These are phyloP conservation scores for Melaleuca alternifolia DNA, from an alignment of 345 rosid species.

Conservation along the genomic window DNA sequence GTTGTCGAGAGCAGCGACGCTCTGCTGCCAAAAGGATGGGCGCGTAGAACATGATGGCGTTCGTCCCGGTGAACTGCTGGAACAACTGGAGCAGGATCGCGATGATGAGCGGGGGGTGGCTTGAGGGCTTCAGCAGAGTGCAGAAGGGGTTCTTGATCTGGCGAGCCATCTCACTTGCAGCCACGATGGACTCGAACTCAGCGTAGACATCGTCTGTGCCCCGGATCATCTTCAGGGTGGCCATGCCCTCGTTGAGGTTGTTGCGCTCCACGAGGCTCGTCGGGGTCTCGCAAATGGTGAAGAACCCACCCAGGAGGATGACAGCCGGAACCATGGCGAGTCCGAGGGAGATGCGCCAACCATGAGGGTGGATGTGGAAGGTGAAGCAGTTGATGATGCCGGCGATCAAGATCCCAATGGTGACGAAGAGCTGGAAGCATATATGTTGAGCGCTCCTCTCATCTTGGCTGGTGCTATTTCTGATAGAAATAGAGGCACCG, in stretches of 20 bases:
- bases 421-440: slow-evolving; percentile 56
- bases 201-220: slow-evolving; percentile 16
- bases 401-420: slow-evolving; percentile 57
- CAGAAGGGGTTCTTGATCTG: slow-evolving; percentile 31
- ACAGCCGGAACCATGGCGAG: slow-evolving; percentile 30
- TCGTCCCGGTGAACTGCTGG: slow-evolving; percentile 33
- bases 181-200: slow-evolving; percentile 16
- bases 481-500: slow-evolving; percentile 37
- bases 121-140: slow-evolving; percentile 19
- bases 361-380: slow-evolving; percentile 16
- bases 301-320: slow-evolving; percentile 30
- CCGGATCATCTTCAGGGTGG: slow-evolving; percentile 28
- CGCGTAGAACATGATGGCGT: slow-evolving; percentile 42
- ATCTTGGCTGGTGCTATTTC: slow-evolving; percentile 33
- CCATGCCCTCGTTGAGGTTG: slow-evolving; percentile 29
- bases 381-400: slow-evolving; percentile 32
- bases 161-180: slow-evolving; percentile 21
- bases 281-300: slow-evolving; percentile 44
- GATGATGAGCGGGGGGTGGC: slow-evolving; percentile 23
- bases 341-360: slow-evolving; percentile 31
- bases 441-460: slow-evolving; percentile 37
- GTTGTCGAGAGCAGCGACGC: slow-evolving; percentile 53
- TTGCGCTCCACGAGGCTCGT: slow-evolving; percentile 47
- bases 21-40: slow-evolving; percentile 44
- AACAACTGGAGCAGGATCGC: slow-evolving; percentile 20